A percentile compares a stretch with the other conserved stretches of the same genome.
These are phyloP conservation scores for Rhizopogon salebrosus DNA, from an alignment of 768 basidiomycete species.

Conservation along the genomic window DNA sequence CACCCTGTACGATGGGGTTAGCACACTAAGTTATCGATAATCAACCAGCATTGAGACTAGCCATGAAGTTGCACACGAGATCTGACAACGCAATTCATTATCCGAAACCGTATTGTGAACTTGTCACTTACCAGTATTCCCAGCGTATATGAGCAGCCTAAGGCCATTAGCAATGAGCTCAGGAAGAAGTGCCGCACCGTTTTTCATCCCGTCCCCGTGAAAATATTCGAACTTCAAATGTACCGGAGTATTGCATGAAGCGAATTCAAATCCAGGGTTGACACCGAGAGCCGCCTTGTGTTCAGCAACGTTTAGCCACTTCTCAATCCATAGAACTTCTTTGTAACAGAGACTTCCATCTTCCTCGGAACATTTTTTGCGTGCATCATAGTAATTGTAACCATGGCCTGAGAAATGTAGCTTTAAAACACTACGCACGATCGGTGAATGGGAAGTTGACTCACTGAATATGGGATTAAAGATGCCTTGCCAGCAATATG, in stretches of 20 bases:
- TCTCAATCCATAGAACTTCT: slow-evolving; percentile 46
- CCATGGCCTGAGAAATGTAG: slow-evolving; percentile 14
- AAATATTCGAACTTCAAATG: slow-evolving; percentile 32
- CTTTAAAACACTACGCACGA: neutral
- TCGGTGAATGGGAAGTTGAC: neutral
- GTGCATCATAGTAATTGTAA: slow-evolving; percentile 50
- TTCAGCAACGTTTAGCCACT: slow-evolving; percentile 43
- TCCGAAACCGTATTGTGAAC: neutral
- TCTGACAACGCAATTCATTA: slow-evolving; percentile 7
- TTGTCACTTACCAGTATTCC: slow-evolving; percentile 24
- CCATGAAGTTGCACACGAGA: slow-evolving; percentile 36
- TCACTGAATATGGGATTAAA: slow-evolving; percentile 13
- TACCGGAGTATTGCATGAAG: slow-evolving; percentile 26
- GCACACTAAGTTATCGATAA: neutral
- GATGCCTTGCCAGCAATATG: slow-evolving; percentile 33
- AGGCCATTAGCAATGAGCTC: slow-evolving; percentile 45
- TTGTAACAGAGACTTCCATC: slow-evolving; percentile 32
- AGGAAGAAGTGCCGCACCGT: slow-evolving; percentile 38
- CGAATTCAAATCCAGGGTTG: slow-evolving; percentile 26
- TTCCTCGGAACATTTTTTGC: slow-evolving; percentile 39
- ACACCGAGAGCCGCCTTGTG: slow-evolving; percentile 42
- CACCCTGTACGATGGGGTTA: slow-evolving; percentile 24
- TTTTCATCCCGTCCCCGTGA: slow-evolving; percentile 37
- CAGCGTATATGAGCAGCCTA: slow-evolving; percentile 35
- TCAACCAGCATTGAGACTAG: neutral